Percentiles rank a stretch among this genome's conserved stretches.
phyloP scores from a whole-genome alignment of 306 rosid genomes.

The Gastrolobium bilobum region DNA sequence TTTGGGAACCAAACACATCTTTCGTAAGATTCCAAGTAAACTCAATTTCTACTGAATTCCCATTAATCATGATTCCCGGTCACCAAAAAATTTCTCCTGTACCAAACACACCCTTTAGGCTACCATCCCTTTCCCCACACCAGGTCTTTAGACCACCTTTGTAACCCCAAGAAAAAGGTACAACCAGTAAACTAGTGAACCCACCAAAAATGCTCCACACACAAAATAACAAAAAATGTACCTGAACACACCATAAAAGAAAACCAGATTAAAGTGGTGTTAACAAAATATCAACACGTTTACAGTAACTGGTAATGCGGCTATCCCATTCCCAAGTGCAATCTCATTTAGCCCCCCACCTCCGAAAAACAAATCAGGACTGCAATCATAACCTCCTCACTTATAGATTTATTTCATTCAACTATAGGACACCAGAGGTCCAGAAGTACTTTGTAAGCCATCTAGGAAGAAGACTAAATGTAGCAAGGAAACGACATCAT shows the following conservation, averaged over 20 bases:
- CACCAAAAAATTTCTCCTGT: too few relatives aligned
- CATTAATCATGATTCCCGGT: too few relatives aligned
- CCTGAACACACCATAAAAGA: conserved; percentile 14
- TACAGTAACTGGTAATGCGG: conserved; percentile 11
- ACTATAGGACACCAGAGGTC: not conserved
- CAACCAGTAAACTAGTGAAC: not conserved
- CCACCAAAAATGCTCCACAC: not conserved
- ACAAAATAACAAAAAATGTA: not conserved
- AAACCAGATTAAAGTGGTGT: not conserved
- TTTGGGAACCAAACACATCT: too few relatives aligned
- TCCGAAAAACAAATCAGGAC: conserved; percentile 6
- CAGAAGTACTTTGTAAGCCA: not conserved
- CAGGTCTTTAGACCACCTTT: not conserved
- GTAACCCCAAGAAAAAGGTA: not conserved
- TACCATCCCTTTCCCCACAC: not conserved
- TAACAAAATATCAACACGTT: conserved; percentile 7
- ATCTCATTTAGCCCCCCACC: not conserved
- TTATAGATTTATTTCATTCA: not conserved
- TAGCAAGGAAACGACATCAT: conserved; percentile 29
- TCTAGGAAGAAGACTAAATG: not conserved
- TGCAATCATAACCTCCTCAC: not conserved
- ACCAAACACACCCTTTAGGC: too few relatives aligned
- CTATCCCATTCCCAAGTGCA: not conserved
- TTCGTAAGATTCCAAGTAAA: too few relatives aligned
- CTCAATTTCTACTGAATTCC: too few relatives aligned